phyloP scores from a whole-genome alignment of 1,284 basidiomycete species.

The Cutaneotrichosporon spelunceum region DNA sequence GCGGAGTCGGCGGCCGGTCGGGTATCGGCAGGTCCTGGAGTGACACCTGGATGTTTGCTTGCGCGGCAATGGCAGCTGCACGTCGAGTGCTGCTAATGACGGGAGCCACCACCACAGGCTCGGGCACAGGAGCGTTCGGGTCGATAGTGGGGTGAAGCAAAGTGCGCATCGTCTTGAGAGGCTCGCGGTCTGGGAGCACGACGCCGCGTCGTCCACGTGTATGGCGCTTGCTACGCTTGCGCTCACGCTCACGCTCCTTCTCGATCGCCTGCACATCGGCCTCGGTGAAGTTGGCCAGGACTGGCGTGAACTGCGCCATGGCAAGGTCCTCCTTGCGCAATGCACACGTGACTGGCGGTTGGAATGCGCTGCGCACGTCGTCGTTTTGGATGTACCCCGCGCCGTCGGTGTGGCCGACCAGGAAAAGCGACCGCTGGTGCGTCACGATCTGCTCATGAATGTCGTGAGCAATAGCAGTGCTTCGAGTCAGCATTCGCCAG shows the following conservation, averaged over 20 bases:
- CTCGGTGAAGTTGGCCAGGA: slow-evolving; percentile 81
- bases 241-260: slow-evolving; percentile 88
- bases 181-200: slow-evolving; percentile 86
- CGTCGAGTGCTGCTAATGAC: slow-evolving; percentile 56
- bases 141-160: slow-evolving; percentile 57
- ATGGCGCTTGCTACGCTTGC: slow-evolving; percentile 72
- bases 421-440: slow-evolving; percentile 86
- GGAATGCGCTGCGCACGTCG: slow-evolving; percentile 83
- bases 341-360: slow-evolving; percentile 65
- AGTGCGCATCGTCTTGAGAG: slow-evolving; percentile 84
- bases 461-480: slow-evolving; percentile 86
- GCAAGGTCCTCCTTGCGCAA: slow-evolving; percentile 72
- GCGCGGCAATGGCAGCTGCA: slow-evolving; percentile 79
- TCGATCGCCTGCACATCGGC: slow-evolving; percentile 85
- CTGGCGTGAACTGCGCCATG: slow-evolving; percentile 71
- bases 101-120: slow-evolving; percentile 54
- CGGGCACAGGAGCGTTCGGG: slow-evolving; percentile 50
- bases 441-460: slow-evolving; percentile 93
- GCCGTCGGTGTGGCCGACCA: slow-evolving; percentile 82
- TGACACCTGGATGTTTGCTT: slow-evolving; percentile 53
- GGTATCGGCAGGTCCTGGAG: slow-evolving; percentile 49
- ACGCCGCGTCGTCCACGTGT: slow-evolving; percentile 86
- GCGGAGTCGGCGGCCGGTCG: slow-evolving; percentile 52
- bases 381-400: slow-evolving; percentile 80
- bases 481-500: not conserved